These are phyloP conservation scores for Akanthomyces uredinophilus DNA, from an alignment of 2,329 filamentous ascomycete genomes.

Conservation along the genomic window DNA sequence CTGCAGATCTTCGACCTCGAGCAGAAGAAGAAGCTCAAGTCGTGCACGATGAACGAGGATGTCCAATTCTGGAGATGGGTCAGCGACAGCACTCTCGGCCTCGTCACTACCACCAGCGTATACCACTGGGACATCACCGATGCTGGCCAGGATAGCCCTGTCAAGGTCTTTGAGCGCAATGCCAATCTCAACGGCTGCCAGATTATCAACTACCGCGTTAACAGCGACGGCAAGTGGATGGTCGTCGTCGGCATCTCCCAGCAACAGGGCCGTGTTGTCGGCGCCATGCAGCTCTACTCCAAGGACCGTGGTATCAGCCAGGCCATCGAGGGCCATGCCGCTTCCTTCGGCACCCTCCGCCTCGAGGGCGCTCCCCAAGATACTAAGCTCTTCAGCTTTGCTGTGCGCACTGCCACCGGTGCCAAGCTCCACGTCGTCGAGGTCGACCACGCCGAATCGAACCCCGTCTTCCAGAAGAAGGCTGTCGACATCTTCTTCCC, in stretches of 20 bases:
- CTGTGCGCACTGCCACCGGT: conserved; percentile 80
- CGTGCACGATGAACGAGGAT: conserved; percentile 92
- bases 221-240: conserved; percentile 96
- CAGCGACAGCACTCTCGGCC: conserved; percentile 77
- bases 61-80: conserved; percentile 99
- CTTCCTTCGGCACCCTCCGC: conserved; percentile 83
- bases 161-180: conserved; percentile 93
- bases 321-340: conserved; percentile 94
- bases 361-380: conserved; percentile 85
- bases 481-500: conserved; percentile 98
- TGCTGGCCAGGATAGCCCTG: conserved; percentile 67
- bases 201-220: conserved; percentile 99
- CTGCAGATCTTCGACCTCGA: conserved; percentile 96
- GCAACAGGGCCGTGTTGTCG: conserved; percentile 87
- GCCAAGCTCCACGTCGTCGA: conserved; percentile 98
- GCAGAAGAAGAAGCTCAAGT: conserved; percentile 93
- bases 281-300: conserved; percentile 95
- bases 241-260: conserved; percentile 94
- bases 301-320: conserved; percentile 95
- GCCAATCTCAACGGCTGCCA: conserved; percentile 84
- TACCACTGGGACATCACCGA: conserved; percentile 99
- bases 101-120: conserved; percentile 86
- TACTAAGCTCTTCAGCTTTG: conserved; percentile 95
- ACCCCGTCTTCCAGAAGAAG: conserved; percentile 89
- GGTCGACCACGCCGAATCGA: conserved; percentile 86